Base-by-base conservation (phyloP, 108 stramenopile genomes). In the Stephanodiscus triporus region DNA sequence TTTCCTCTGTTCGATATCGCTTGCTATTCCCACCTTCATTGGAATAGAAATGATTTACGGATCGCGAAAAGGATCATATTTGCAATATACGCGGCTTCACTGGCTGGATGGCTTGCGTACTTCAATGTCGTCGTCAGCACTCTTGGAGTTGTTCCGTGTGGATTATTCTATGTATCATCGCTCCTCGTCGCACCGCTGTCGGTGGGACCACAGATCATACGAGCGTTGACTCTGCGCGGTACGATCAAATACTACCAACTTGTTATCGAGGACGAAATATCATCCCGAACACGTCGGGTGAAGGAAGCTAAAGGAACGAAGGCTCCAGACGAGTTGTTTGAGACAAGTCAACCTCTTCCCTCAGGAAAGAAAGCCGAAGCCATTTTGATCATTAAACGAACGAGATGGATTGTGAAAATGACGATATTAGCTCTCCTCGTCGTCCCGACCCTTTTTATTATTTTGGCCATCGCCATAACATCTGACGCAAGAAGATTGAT, bases 31-130 rank as follows among this genome's bases (percentile, higher is more conserved):
- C 38, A 70, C 17, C 51, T 80, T 20, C 55, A 22, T 32, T 63
- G 22, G 62, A 80, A 60, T 45, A 40, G 68, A 57, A 49, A 49
- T 14, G 78, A 80, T 16, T 47, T 68, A 17, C 17, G 43, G 26
- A 43, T 80, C 32, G 38, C 50, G 19, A 80, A 80, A 50, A 43
- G 79, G 42, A 76, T 57, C 47, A 68, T 62, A 62, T 56, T 24
- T 9, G 38, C 70, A n/a, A 64, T 80, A n/a, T 22, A 43, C 20
- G 14, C 70, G 14, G 67, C 78, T 2, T 66, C 72, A 0, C 40
- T 83, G 13, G 70, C 73, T 56, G 82, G 82, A 6, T 83, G 82
- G 82, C 38, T 83, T 17, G 78, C 82, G 14, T 79, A 70, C 67
- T 70, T 79, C 8, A 83, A 75, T 50, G 67, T 83, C 20, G 34